Conservation (phyloP, 2,329 filamentous ascomycete species). For the Cyphellophora attinorum region DNA sequence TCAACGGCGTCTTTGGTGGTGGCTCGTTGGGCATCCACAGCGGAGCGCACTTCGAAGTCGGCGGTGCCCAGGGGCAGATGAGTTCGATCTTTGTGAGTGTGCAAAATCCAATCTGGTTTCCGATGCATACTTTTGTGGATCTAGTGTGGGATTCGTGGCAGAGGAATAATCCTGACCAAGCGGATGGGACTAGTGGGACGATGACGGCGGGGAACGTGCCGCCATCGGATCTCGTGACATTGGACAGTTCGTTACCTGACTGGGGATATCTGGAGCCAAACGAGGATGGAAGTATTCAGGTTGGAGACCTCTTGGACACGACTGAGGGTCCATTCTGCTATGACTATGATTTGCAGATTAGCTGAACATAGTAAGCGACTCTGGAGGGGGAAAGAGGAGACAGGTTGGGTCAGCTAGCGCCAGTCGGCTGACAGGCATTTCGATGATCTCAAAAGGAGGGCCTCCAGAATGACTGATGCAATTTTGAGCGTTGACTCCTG, state of each 20-base stretch:
- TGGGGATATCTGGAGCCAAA: conserved; percentile 14
- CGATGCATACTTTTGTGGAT: conserved; percentile 19
- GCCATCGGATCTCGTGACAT: conserved; percentile 15
- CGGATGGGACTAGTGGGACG: conserved; percentile 14
- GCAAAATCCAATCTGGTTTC: conserved; percentile 19
- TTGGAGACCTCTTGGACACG: conserved; percentile 17
- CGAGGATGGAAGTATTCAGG: conserved; percentile 8
- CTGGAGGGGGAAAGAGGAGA: no score
- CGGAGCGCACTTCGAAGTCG: conserved; percentile 18
- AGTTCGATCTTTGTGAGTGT: conserved; percentile 16
- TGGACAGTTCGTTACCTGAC: conserved; percentile 14
- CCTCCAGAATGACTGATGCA: no score
- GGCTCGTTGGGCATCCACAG: conserved; percentile 17
- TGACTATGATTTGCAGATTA: no score
- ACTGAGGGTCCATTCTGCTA: conserved; percentile 20
- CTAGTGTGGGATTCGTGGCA: conserved; percentile 18
- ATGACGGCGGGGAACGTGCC: conserved; percentile 17
- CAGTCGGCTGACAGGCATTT: no score
- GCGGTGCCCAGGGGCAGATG: conserved; percentile 15
- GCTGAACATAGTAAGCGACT: no score
- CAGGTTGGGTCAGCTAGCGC: no score
- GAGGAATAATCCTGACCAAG: conserved; percentile 13
- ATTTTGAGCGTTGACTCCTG: no score
- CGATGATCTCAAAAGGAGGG: no score
- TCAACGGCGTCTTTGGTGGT: conserved; percentile 18